Base-by-base conservation (phyloP, 768 basidiomycete genomes). In the Udeniomyces megalosporus region DNA sequence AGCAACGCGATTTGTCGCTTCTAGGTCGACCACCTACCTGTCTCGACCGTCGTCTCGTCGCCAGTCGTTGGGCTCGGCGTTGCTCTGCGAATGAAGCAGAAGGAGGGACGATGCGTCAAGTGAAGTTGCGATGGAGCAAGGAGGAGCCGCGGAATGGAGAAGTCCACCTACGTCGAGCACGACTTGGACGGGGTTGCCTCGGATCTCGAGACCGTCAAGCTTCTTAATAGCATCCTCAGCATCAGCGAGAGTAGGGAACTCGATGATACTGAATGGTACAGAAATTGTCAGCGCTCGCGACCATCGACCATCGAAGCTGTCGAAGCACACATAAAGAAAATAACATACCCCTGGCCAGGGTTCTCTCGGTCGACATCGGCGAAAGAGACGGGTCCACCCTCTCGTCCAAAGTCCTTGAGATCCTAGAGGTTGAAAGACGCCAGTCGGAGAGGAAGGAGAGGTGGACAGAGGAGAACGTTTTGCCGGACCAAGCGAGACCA, bases 341-440 rank as follows among this genome's bases (percentile, higher is more conserved):
- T 8, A 42, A 74, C 84, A 66, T 66, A 95, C 92, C 93, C 93
- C 78, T 88, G 83, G 34, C 85, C 86, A 28, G 86, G 82, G 66
- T 74, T 73, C 70, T 91, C 84, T 44, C 89, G 84, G 71, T 97
- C 92, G 65, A 97, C 85, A 71, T 97, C 93, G 46, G 93, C 90
- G 69, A 86, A 96, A 22, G 86, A 88, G 62, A 96, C 89, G 71
- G 83, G 86, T 47, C 89, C 91, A 54, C 87, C 88, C 70, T 89
- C 84, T 65, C 93, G 88, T 68, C 91, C 93, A 66, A 92, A 96
- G 72, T 97, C 93, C 76, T 97, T 97, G 73, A 97, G 77, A 73
- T 97, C 93, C 93, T 97, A 71, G 38, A 58, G 58, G 58, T 49
- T 58, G 1, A 24, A 24, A 57, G 26, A 45, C 35, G 22, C 3